Base-by-base conservation (phyloP, 1,139 yeast species). In the Williopsis jadinii region DNA sequence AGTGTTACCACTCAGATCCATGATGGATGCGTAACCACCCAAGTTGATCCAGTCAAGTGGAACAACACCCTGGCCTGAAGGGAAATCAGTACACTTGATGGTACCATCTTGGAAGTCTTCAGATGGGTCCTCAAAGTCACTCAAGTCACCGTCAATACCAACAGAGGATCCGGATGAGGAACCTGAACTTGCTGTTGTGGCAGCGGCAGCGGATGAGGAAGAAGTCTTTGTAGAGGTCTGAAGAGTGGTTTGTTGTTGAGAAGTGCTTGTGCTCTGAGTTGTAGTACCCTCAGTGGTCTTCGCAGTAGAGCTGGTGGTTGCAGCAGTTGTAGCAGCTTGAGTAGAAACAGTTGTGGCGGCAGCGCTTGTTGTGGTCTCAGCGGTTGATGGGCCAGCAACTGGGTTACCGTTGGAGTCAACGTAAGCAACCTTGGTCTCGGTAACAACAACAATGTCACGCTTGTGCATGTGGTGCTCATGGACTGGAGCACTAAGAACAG, bases 1-100 rank as follows among this genome's bases (percentile, higher is more conserved):
- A 47, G 88, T 79, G 54, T 88, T 72, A 49, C 71, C 62, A 60
- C 77, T 67, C 59, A 64, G 61, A 56, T 62, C 58, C 72, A 73
- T 73, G 51, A 92, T 75, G 44, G 96, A 87, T 41, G 97, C 77
- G 95, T 95, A 92, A 54, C 98, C 98, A 53, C 92, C 95, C 47
- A 79, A 73, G 42, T 80, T 82, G 48, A 87, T 69, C 81, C 87
- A 83, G 68, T 84, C 84, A 42, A 90, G 69, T 35, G 90, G 63
- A 57, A 92, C 71, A 48, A 92, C 96, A 73, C 97, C 97, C 61
- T 87, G 77, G 52, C 95, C 95, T 29, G 81, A 66, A 62, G 97
- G 97, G 80, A 92, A 87, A 39, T 69, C 58, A 49, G 77, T 68
- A 73, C 98, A 92, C 50, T 74, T 65, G 62, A 80, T 65, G 45